Evolutionary conservation across 2,329 filamentous ascomycete species (phyloP).

Genomic region (Emericellopsis atlantica): DNA sequence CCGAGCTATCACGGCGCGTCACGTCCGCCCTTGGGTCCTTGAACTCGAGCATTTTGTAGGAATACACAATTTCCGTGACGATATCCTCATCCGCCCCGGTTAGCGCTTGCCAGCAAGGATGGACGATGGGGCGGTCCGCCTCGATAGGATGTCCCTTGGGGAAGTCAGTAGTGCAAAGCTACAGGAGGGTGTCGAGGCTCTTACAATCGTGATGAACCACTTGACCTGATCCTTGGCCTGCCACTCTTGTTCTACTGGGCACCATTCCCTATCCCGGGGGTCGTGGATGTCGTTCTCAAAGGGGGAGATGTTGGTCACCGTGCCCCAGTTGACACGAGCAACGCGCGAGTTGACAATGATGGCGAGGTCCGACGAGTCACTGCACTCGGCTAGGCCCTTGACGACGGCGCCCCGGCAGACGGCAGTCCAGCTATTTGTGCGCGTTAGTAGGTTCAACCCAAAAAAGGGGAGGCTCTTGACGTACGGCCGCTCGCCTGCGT

Average conservation of each 20-base stretch:
- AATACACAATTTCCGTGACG: background rate
- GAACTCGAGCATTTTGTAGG: background rate
- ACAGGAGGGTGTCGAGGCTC: background rate
- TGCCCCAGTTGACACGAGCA: conserved; percentile 15
- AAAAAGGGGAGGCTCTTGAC: conserved; percentile 3
- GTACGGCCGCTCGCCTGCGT: conserved; percentile 17
- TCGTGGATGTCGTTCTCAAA: conserved; percentile 6
- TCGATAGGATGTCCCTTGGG: too few species aligned
- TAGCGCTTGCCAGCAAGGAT: background rate
- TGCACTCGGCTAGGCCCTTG: conserved; percentile 7
- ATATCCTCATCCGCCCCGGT: background rate
- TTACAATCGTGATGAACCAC: conserved; percentile 16
- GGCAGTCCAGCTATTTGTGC: conserved; percentile 16
- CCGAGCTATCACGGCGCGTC: too few species aligned
- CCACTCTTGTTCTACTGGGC: background rate
- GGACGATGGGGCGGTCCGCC: background rate
- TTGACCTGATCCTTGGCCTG: conserved; percentile 7
- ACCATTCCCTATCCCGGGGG: conserved; percentile 5
- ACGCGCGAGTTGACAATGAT: conserved; percentile 10
- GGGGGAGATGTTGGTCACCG: accelerated
- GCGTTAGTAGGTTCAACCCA: too few species aligned
- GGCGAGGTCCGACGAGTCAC: background rate
- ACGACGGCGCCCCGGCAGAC: conserved; percentile 20
- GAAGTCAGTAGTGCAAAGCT: too few species aligned
- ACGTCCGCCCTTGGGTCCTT: too few species aligned